Evolutionary conservation across 192 early-diverging fungal genomes (phyloP).

Genomic region (Phlyctochytrium arcticum): DNA sequence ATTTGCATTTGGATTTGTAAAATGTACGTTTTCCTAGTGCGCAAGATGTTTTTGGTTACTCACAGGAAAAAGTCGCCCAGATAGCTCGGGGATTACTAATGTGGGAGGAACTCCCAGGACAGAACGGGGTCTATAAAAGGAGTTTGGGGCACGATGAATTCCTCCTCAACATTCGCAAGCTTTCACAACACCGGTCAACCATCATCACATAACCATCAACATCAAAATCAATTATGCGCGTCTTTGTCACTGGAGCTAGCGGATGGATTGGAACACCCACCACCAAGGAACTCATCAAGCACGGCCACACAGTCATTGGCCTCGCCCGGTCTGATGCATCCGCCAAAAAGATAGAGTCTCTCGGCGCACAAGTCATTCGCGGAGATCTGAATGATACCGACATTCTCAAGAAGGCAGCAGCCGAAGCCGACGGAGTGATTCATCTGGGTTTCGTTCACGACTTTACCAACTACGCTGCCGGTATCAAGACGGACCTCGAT

Average conservation of each 20-base stretch:
- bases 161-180: too few species aligned
- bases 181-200: too few species aligned
- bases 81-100: too few species aligned
- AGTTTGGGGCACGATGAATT: too few species aligned
- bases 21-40: too few species aligned
- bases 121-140: too few species aligned
- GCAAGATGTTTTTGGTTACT: too few species aligned
- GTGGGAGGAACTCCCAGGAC: too few species aligned
- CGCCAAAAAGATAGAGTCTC: background rate
- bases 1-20: too few species aligned
- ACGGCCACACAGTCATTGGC: conserved; percentile 1
- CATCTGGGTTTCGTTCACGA: conserved; percentile 1
- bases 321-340: conserved; percentile 9
- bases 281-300: background rate
- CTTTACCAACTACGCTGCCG: background rate
- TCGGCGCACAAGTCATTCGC: background rate
- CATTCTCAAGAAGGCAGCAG: background rate
- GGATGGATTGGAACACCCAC: background rate
- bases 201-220: background rate
- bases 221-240: conserved; percentile 5
- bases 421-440: conserved; percentile 1
- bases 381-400: background rate
- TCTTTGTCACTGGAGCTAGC: background rate
- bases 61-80: too few species aligned
- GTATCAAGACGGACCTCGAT: background rate